These are phyloP conservation scores for Alternaria metachromatica DNA, from an alignment of 2,329 filamentous ascomycete species.

Conservation along the genomic window DNA sequence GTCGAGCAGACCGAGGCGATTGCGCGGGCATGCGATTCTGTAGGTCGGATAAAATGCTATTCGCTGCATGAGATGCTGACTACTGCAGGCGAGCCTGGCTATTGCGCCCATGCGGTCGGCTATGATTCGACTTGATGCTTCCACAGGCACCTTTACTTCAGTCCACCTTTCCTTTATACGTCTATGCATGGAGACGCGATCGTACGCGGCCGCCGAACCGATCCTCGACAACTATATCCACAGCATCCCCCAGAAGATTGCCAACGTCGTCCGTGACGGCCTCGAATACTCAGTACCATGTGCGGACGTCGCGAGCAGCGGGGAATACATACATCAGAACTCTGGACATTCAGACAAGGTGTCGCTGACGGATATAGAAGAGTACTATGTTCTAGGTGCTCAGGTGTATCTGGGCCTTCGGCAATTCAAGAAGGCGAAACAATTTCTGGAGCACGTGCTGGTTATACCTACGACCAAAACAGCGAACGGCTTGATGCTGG, in stretches of 20 bases:
- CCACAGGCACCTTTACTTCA: slow-evolving; percentile 69
- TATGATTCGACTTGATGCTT: slow-evolving; percentile 71
- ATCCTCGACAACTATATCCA: slow-evolving; percentile 71
- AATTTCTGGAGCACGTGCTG: slow-evolving; percentile 60
- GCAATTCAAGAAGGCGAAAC: slow-evolving; percentile 52
- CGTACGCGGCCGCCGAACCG: slow-evolving; percentile 62
- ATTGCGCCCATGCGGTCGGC: slow-evolving; percentile 56
- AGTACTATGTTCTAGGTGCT: slow-evolving; percentile 60
- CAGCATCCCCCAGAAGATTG: slow-evolving; percentile 63
- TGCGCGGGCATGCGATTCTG: slow-evolving; percentile 38
- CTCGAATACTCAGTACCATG: slow-evolving; percentile 50
- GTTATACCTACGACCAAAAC: slow-evolving; percentile 68
- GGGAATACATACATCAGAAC: slow-evolving; percentile 65
- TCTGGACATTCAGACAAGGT: slow-evolving; percentile 65
- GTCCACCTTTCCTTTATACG: slow-evolving; percentile 65
- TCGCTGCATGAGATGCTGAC: slow-evolving; percentile 1
- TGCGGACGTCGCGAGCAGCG: slow-evolving; percentile 53
- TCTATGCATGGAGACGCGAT: slow-evolving; percentile 62
- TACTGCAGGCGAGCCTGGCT: slow-evolving; percentile 41
- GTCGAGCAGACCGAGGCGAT: slow-evolving; percentile 50
- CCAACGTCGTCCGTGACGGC: slow-evolving; percentile 34
- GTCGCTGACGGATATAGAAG: slow-evolving; percentile 60
- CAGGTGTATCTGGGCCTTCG: slow-evolving; percentile 55
- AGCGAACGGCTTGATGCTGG: slow-evolving; percentile 79
- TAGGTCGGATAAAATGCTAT: slow-evolving; percentile 25